Base-by-base conservation (phyloP, 768 basidiomycete genomes). In the Calocera viscosa region DNA sequence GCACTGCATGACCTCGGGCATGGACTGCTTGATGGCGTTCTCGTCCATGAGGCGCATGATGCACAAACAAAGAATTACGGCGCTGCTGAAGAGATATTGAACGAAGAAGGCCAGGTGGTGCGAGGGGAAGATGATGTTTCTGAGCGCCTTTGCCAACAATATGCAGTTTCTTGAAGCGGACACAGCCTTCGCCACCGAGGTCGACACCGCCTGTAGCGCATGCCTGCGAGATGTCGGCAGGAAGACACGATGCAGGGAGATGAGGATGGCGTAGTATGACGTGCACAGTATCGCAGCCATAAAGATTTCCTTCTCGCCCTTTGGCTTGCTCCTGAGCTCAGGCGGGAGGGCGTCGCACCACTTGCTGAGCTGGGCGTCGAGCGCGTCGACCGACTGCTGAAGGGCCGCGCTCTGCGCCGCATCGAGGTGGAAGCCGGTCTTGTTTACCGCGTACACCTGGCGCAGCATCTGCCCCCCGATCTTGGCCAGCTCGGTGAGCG, bases 21-120 rank as follows among this genome's bases (percentile, higher is more conserved):
- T 86, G 14, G 91, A 90, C 14, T 84, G 80, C 32, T 80, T 74
- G n/a, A 86, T 83, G 43, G 84, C 83, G 47, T 82, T 81, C 12
- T 81, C 73, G 65, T 92, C 90, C 32, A 63, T 72, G 2, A 86
- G 83, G 74, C 91, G 91, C 89, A 93, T 92, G 35, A 91, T 88
- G 73, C 87, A 91, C 7, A 94, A 79, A 65, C 92, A 77, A 66
- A 91, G 85, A 73, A 94, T 90, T 67, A 91, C 90, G 1, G 89
- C 88, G 39, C 88, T 92, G 72, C 90, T 91, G 79, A 92, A 92
- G 26, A 93, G 80, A 70, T 90, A 89, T 71, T 94, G 91, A 43
- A 92, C 90, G 81, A 89, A 91, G 77, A 91, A 90, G 2, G 90
- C 89, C 49, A 92, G 81, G 74, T 91, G 89, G 71, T 91, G 90